Evolutionary conservation across 257 asterid genomes (phyloP), one percentile per base, ranked within the genome.

Genomic region (Ehretia macrophylla): DNA sequence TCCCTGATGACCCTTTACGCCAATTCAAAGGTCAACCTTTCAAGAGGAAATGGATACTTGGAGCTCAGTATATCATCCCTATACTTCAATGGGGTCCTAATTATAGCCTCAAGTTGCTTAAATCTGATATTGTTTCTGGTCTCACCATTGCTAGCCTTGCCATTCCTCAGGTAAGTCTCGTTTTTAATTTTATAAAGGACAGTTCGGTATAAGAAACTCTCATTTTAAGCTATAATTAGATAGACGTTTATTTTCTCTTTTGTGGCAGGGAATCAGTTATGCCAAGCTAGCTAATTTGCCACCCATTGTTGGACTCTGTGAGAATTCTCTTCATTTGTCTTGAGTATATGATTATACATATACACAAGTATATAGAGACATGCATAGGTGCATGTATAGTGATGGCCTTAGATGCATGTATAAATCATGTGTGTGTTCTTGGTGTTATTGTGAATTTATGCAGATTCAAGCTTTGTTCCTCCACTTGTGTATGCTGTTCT

Each of bases 101-200:
- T 6, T 89, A 89, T 39, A 75, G 14, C 17, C 72, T 89, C 68
- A 52, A 47, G 3, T 73, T 82, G 60, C 72, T 89, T 67, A 89
- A 89, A 81, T 86, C 97, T 35, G 95, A 89, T 72, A 57, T 89
- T 58, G 80, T 89, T 35, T 80, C 97, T 62, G 97, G 97, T 14
- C 97, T 89, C 83, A 89, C 97, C 70, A 89, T 89, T 66, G 97
- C 97, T 14, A 86, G 95, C 67, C 87, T 89, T 51, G 97, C 97
- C 72, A 89, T 89, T 18, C 97, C 97, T 70, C 97, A 88, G 88
- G 90, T 81, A 27, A 27, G 35, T 6, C 35, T 6, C 6, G 35
- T 27, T 27, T n/a, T 27, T 27, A 27, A 27, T 27, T 27, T 27
- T 1, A 1, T 27, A 1, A 3, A 1, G 35, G 6, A 27, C 35